These are phyloP conservation scores for Coniferiporia sulphurascens DNA, from an alignment of 1,284 basidiomycete genomes.

Conservation along the genomic window DNA sequence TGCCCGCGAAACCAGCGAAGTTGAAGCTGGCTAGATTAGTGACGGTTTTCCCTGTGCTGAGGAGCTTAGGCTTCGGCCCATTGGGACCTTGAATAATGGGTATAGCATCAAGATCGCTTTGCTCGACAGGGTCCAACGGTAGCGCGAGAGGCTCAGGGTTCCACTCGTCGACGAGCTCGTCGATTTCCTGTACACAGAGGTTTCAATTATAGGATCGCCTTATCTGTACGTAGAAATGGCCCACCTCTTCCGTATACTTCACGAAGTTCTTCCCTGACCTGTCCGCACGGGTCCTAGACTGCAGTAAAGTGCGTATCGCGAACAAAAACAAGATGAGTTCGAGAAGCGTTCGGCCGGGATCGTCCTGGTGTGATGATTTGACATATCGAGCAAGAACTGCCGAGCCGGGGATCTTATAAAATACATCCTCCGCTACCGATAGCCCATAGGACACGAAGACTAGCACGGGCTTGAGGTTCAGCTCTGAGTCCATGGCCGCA, in stretches of 20 bases:
- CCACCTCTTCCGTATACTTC: slow-evolving; percentile 84
- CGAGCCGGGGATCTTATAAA: slow-evolving; percentile 81
- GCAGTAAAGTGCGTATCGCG: slow-evolving; percentile 83
- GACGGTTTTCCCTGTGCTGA: slow-evolving; percentile 72
- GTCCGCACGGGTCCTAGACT: slow-evolving; percentile 85
- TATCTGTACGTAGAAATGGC: background rate
- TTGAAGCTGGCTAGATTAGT: slow-evolving; percentile 91
- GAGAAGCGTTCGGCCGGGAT: slow-evolving; percentile 87
- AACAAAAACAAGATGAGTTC: slow-evolving; percentile 90
- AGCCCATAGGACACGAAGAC: slow-evolving; percentile 52
- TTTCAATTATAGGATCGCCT: background rate
- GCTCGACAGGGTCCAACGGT: slow-evolving; percentile 56
- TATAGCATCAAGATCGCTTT: slow-evolving; percentile 66
- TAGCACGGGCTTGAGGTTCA: slow-evolving; percentile 54
- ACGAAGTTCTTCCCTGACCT: slow-evolving; percentile 88
- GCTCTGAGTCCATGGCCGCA: slow-evolving; percentile 17
- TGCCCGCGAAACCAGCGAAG: slow-evolving; percentile 87
- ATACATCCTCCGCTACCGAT: slow-evolving; percentile 51
- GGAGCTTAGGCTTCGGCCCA: slow-evolving; percentile 79
- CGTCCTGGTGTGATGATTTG: slow-evolving; percentile 84
- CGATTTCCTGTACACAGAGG: slow-evolving; percentile 71
- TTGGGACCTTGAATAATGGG: slow-evolving; percentile 80
- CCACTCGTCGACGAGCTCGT: slow-evolving; percentile 97
- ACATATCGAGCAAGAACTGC: slow-evolving; percentile 90
- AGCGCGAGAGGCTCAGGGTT: slow-evolving; percentile 80